Evolutionary conservation across 2,329 filamentous ascomycete species (phyloP).

Genomic region (Claviceps digitariae): DNA sequence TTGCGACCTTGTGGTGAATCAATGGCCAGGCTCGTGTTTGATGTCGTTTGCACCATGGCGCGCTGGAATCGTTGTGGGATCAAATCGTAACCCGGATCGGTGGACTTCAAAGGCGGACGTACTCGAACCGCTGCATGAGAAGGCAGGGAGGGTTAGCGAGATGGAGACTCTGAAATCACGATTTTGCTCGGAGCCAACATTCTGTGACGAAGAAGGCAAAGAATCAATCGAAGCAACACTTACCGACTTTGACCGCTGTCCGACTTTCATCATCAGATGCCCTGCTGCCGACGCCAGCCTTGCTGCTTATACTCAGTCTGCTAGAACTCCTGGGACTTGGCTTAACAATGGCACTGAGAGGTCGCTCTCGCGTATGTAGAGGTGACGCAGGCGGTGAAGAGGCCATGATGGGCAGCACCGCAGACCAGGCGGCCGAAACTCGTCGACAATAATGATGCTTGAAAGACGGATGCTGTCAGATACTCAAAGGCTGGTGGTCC

Average conservation of each 20-base stretch:
- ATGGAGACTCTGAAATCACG: background rate
- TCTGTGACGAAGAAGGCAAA: background rate
- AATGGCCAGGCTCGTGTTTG: conserved; percentile 71
- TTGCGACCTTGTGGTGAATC: conserved; percentile 89
- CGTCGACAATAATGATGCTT: background rate
- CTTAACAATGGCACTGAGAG: conserved; percentile 69
- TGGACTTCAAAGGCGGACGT: conserved; percentile 68
- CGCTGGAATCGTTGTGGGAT: conserved; percentile 92
- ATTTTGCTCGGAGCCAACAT: background rate
- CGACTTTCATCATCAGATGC: conserved; percentile 81
- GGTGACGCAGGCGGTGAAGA: conserved; percentile 58
- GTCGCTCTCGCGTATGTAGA: conserved; percentile 45
- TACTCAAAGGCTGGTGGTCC: background rate
- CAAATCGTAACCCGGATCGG: conserved; percentile 85
- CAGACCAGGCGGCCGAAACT: background rate
- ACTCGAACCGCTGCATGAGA: conserved; percentile 65
- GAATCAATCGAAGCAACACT: conserved; percentile 17
- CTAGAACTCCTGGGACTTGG: conserved; percentile 62
- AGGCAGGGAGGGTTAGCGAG: background rate
- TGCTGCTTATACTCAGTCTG: conserved; percentile 74
- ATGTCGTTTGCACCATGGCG: conserved; percentile 81
- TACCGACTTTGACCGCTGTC: conserved; percentile 94
- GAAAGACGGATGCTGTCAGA: background rate
- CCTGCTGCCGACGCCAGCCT: conserved; percentile 61
- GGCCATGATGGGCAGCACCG: conserved; percentile 36